Evolutionary conservation across 306 rosid genomes (phyloP).

Genomic region (Trifolium subterraneum): DNA sequence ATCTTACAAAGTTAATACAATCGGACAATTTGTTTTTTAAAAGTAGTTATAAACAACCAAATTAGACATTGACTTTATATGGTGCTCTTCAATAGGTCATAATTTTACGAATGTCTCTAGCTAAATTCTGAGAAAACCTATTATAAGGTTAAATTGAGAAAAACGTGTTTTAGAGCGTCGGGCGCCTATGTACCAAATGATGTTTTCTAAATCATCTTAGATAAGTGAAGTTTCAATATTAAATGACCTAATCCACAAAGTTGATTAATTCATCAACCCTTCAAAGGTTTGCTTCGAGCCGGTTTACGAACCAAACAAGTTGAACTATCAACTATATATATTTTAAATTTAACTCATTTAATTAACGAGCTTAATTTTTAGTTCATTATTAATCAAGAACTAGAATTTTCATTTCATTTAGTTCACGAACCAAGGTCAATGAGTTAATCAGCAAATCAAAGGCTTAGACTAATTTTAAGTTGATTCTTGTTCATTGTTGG

Average conservation of each 20-base stretch:
- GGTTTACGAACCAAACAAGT: not conserved
- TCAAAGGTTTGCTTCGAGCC: slow-evolving; percentile 3
- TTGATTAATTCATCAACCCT: slow-evolving; percentile 27
- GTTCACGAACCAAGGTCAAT: not conserved
- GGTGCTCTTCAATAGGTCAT: too few species aligned
- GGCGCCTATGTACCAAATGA: slow-evolving; percentile 45
- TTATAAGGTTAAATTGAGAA: slow-evolving; percentile 90
- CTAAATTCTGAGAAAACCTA: too few species aligned
- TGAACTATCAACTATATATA: not conserved
- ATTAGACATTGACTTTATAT: too few species aligned
- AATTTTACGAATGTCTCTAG: too few species aligned
- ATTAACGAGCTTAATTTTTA: not conserved
- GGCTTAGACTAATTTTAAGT: not conserved
- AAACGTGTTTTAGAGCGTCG: slow-evolving; percentile 76
- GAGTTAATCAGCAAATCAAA: not conserved
- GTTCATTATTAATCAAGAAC: not conserved
- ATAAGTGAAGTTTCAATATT: slow-evolving; percentile 39
- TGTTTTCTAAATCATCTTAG: slow-evolving; percentile 47
- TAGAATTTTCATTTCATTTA: not conserved
- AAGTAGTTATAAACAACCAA: too few species aligned
- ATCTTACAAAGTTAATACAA: too few species aligned
- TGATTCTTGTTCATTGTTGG: not conserved
- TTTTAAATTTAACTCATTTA: not conserved
- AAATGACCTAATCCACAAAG: slow-evolving; percentile 35
- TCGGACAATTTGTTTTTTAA: too few species aligned